A percentile compares a stretch with the other conserved stretches of the same genome.
Evolutionary conservation across 2,329 filamentous ascomycete genomes (phyloP).

Genomic region (Fusarium secorum): DNA sequence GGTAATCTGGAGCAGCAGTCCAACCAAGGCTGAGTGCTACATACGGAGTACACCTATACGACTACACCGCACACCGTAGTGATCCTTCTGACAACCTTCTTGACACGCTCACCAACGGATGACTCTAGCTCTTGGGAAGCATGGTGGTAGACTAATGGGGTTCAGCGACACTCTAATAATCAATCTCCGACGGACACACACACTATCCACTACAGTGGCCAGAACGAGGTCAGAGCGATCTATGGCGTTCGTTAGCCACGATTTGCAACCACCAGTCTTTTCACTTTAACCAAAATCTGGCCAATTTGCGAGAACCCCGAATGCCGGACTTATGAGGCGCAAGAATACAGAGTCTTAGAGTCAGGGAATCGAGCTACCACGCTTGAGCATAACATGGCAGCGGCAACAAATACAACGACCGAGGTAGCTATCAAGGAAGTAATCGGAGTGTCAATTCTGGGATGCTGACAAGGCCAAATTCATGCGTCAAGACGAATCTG

Average conservation of each 20-base stretch:
- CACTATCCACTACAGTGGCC: neutral
- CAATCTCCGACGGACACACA: constrained; percentile 2
- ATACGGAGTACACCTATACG: neutral
- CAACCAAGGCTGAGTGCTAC: constrained; percentile 4
- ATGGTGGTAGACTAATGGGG: neutral
- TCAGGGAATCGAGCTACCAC: constrained; percentile 1
- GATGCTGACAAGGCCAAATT: constrained; percentile 1
- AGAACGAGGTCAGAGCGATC: constrained; percentile 17
- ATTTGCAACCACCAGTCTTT: constrained; percentile 1
- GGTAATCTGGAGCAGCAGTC: constrained; percentile 24
- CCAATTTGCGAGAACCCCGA: constrained; percentile 2
- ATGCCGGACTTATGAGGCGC: constrained; percentile 4
- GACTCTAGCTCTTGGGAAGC: neutral
- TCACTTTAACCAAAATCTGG: neutral
- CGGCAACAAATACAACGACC: neutral
- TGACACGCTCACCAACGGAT: neutral
- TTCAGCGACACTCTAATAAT: constrained; percentile 2
- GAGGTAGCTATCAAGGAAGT: neutral
- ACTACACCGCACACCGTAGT: neutral
- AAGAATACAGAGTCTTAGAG: constrained; percentile 13
- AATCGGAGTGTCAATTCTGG: neutral
- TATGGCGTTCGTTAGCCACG: constrained; percentile 22
- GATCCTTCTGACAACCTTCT: neutral
- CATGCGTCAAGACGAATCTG: constrained; percentile 19
- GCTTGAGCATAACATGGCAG: constrained; percentile 8